These are phyloP conservation scores for Stenogyne calaminthoides DNA, from an alignment of 305 asterid genomes.

Conservation along the genomic window DNA sequence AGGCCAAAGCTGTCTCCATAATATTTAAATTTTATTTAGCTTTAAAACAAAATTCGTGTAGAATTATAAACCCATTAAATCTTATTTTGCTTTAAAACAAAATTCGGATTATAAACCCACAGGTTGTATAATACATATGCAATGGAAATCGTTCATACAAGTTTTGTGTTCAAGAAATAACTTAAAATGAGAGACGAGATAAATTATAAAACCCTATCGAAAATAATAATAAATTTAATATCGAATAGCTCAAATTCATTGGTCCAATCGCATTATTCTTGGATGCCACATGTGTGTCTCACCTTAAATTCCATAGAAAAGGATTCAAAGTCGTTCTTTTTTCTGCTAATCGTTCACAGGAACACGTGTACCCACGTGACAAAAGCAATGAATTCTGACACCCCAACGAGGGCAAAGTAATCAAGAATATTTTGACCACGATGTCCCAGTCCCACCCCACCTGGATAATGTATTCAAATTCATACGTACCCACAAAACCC, in stretches of 20 bases:
- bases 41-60: too few species aligned
- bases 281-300: background rate
- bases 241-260: background rate
- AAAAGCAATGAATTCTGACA: conserved; percentile 36
- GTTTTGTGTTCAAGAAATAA: background rate
- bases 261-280: background rate
- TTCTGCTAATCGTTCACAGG: conserved; percentile 9
- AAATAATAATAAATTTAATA: background rate
- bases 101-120: too few species aligned
- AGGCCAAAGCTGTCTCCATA: conserved; percentile 13
- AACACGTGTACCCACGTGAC: conserved; percentile 41
- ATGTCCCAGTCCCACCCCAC: too few species aligned
- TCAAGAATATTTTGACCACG: conserved; percentile 40
- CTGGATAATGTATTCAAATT: conserved; percentile 16
- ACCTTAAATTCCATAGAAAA: background rate
- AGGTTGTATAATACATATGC: too few species aligned
- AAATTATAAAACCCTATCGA: background rate
- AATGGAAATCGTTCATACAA: too few species aligned
- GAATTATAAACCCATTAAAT: too few species aligned
- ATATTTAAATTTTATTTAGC: background rate
- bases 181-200: background rate
- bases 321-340: conserved; percentile 1
- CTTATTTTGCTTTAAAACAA: too few species aligned
- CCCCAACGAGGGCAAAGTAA: conserved; percentile 11
- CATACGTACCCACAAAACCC: conserved; percentile 10